phyloP scores from a whole-genome alignment of 2,329 filamentous ascomycete species.

The Phyllosticta paracitricarpa region DNA sequence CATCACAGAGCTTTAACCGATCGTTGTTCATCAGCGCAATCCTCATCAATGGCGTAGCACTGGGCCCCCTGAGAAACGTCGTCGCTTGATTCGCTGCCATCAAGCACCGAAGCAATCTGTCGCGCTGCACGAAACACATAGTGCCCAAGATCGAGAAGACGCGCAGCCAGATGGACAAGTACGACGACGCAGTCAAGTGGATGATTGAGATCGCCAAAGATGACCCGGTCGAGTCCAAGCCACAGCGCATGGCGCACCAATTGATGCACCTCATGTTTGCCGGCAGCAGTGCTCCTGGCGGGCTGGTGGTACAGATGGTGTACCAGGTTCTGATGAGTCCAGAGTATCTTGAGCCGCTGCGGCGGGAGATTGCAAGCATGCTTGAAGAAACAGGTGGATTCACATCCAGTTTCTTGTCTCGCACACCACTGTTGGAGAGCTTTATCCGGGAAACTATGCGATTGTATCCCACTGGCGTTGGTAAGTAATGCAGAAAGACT shows the following conservation, averaged over 20 bases:
- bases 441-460: background rate
- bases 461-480: background rate
- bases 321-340: background rate
- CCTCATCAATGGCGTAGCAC: background rate
- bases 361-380: background rate
- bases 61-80: background rate
- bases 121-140: background rate
- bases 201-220: background rate
- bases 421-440: background rate
- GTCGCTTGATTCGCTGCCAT: background rate
- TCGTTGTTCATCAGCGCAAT: background rate
- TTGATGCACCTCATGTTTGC: background rate
- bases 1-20: background rate
- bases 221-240: background rate
- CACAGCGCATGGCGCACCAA: background rate
- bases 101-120: background rate
- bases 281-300: background rate
- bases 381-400: background rate
- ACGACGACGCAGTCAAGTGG: background rate
- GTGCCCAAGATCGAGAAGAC: background rate
- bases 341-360: background rate
- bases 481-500: background rate
- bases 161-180: background rate
- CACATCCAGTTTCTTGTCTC: background rate
- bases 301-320: background rate